These are phyloP conservation scores for Cutaneotrichosporon cutaneum DNA, from an alignment of 1,284 basidiomycete genomes.

Conservation along the genomic window DNA sequence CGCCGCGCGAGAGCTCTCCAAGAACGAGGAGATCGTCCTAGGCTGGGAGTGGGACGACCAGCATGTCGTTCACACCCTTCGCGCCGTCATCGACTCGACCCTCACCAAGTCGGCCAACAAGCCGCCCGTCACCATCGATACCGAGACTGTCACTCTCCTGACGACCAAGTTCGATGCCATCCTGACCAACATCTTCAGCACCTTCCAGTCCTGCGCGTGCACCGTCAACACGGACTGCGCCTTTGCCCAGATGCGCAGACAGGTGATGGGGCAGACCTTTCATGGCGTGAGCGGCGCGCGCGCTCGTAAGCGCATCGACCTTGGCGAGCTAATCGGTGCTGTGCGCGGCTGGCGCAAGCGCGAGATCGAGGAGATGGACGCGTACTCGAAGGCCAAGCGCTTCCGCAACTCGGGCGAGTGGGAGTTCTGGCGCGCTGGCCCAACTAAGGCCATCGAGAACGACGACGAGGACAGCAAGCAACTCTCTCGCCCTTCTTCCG, in stretches of 20 bases:
- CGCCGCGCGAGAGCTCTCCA: conserved; percentile 70
- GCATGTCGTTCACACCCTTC: conserved; percentile 76
- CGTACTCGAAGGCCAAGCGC: conserved; percentile 28
- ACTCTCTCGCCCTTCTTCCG: not conserved
- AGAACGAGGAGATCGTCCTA: conserved; percentile 81
- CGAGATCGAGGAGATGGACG: conserved; percentile 42
- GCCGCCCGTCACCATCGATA: conserved; percentile 27
- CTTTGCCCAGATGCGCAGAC: conserved; percentile 63
- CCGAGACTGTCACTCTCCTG: conserved; percentile 45
- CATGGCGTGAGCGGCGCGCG: conserved; percentile 25
- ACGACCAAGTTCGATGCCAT: conserved; percentile 65
- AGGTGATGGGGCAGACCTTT: conserved; percentile 53
- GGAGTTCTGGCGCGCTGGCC: conserved; percentile 25
- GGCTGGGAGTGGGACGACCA: conserved; percentile 98
- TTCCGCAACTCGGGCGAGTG: conserved; percentile 25
- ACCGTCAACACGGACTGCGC: conserved; percentile 66
- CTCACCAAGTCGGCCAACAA: conserved; percentile 25
- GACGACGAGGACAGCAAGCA: conserved; percentile 12
- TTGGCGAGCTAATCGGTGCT: conserved; percentile 68
- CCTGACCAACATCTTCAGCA: conserved; percentile 68
- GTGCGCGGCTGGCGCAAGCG: conserved; percentile 62
- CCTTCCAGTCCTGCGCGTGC: conserved; percentile 76
- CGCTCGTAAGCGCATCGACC: conserved; percentile 52
- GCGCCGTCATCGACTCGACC: conserved; percentile 34
- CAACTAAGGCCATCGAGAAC: conserved; percentile 9